Evolutionary conservation across 331 rosid genomes (phyloP).

Genomic region (Ulmus americana): DNA sequence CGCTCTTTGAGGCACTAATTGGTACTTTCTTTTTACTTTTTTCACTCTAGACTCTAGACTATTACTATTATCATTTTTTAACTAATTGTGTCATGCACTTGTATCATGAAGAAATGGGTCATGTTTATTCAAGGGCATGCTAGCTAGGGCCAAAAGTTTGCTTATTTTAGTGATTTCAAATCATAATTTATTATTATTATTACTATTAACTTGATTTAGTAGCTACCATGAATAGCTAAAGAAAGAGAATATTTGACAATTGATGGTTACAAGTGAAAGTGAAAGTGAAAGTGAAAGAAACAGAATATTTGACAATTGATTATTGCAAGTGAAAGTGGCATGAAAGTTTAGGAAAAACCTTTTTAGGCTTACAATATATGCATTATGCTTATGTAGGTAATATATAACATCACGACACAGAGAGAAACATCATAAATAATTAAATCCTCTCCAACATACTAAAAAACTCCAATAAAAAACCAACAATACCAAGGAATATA

Average conservation of each 20-base stretch:
- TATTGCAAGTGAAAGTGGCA: background rate
- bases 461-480: too few species aligned
- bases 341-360: background rate
- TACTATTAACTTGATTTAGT: background rate
- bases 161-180: constrained; percentile 1
- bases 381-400: background rate
- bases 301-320: background rate
- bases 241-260: background rate
- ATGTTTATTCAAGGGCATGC: background rate
- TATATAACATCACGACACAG: constrained; percentile 7
- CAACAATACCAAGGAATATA: too few species aligned
- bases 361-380: too few species aligned
- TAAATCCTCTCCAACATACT: too few species aligned
- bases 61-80: too few species aligned
- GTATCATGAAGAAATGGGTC: background rate
- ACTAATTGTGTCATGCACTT: background rate
- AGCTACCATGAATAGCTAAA: background rate
- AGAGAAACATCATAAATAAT: too few species aligned
- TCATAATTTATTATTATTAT: background rate
- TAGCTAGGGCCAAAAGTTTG: constrained; percentile 4
- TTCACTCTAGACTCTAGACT: too few species aligned
- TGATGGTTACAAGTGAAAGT: background rate
- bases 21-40: too few species aligned
- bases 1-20: too few species aligned
- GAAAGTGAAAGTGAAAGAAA: background rate